A percentile compares a stretch with the other conserved stretches of the same genome.
phyloP scores from a whole-genome alignment of 1,139 yeast species.

The Suhomyces chickasaworum region DNA sequence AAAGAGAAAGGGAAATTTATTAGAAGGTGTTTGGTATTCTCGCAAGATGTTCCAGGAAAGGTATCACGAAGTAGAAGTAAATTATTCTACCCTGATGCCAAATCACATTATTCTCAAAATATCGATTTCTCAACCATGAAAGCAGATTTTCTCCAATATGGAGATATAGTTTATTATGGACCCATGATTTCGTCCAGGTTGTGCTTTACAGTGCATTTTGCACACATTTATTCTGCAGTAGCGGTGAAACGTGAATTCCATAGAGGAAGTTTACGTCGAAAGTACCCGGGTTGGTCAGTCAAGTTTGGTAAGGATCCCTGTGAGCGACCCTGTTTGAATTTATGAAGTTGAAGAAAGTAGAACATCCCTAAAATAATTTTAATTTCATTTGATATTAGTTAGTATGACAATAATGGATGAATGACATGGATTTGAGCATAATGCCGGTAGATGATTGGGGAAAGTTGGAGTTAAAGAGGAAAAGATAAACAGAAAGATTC shows the following conservation, averaged over 20 bases:
- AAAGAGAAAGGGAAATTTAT: slow-evolving; percentile 17
- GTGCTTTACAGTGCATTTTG: slow-evolving; percentile 63
- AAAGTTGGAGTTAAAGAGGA: too few species aligned
- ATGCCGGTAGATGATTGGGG: too few species aligned
- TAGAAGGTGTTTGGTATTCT: slow-evolving; percentile 37
- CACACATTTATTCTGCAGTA: slow-evolving; percentile 64
- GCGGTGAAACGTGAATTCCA: slow-evolving; percentile 55
- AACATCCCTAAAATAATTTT: too few species aligned
- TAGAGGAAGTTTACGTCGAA: slow-evolving; percentile 43
- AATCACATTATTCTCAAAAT: slow-evolving; percentile 31
- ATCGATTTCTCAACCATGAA: slow-evolving; percentile 37
- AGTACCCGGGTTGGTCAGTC: slow-evolving; percentile 61
- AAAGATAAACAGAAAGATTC: too few species aligned
- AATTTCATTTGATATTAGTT: too few species aligned
- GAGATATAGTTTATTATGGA: slow-evolving; percentile 60
- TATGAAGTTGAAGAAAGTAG: too few species aligned
- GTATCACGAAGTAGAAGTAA: slow-evolving; percentile 20
- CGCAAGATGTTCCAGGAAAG: slow-evolving; percentile 31
- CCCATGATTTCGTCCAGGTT: slow-evolving; percentile 70
- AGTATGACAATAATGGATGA: too few species aligned
- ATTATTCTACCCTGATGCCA: slow-evolving; percentile 38
- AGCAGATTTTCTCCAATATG: slow-evolving; percentile 57
- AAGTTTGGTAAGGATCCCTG: slow-evolving; percentile 72
- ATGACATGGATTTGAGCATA: too few species aligned
- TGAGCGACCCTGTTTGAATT: slow-evolving; percentile 46